Evolutionary conservation across 1,139 yeast genomes (phyloP).

Genomic region (Debaryomyces sp.): DNA sequence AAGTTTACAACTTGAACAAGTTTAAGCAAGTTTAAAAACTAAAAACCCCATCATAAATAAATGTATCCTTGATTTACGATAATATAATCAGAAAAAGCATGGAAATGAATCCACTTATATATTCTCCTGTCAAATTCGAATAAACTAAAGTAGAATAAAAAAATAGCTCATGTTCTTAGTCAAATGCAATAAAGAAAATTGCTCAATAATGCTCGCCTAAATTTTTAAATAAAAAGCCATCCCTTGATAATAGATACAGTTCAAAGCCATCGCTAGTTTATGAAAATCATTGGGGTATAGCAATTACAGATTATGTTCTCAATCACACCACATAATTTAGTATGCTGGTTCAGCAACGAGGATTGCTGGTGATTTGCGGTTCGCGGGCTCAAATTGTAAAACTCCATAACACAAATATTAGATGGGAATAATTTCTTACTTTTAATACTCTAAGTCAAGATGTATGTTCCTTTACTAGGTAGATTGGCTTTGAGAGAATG

Average conservation of each 20-base stretch:
- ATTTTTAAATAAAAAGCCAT: not conserved
- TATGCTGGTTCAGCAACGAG: not conserved
- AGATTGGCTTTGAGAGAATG: constrained; percentile 38
- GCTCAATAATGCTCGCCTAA: not conserved
- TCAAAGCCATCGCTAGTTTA: not conserved
- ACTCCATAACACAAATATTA: not conserved
- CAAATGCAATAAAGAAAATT: not conserved
- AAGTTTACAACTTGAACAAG: not conserved
- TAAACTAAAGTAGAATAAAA: not conserved
- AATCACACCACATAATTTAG: not conserved
- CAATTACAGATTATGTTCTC: not conserved
- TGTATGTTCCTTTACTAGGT: constrained; percentile 44
- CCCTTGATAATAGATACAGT: not conserved
- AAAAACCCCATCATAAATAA: not conserved
- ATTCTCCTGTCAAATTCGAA: not conserved
- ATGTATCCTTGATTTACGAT: not conserved
- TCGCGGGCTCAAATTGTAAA: constrained; percentile 2
- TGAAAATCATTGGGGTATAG: not conserved
- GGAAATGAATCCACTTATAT: not conserved
- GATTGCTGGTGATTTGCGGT: not conserved
- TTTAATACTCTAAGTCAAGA: constrained; percentile 10
- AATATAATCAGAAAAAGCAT: not conserved
- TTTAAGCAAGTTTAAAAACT: not conserved
- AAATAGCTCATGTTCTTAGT: not conserved
- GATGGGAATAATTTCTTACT: not conserved